phyloP scores from a whole-genome alignment of 164 flowering plant species.

The Saururus chinensis region DNA sequence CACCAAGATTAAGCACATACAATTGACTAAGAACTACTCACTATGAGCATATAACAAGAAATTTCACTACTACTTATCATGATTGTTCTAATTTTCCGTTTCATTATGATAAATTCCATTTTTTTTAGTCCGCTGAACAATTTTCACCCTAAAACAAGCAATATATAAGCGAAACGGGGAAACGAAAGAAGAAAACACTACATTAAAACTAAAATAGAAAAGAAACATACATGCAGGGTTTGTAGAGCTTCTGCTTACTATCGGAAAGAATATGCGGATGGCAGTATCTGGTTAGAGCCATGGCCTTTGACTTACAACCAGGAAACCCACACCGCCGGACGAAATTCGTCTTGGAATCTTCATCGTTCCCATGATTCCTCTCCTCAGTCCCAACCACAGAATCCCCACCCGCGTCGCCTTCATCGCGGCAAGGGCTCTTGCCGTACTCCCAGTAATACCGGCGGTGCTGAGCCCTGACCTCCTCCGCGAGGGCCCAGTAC shows the following conservation, averaged over 20 bases:
- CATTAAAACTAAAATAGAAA: too few relatives aligned
- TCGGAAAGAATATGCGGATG: constrained; percentile 65
- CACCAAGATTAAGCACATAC: too few relatives aligned
- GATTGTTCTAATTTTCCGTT: too few relatives aligned
- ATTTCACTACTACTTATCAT: too few relatives aligned
- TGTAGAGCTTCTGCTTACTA: constrained; percentile 66
- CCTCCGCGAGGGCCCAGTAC: constrained; percentile 75
- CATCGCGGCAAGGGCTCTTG: constrained; percentile 44
- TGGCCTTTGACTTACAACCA: constrained; percentile 71
- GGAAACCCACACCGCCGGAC: constrained; percentile 23
- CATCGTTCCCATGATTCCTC: too few relatives aligned
- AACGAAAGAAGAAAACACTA: too few relatives aligned
- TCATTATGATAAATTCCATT: too few relatives aligned
- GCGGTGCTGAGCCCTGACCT: constrained; percentile 38
- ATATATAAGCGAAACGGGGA: too few relatives aligned
- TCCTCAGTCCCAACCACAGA: constrained; percentile 1
- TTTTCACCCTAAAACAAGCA: too few relatives aligned
- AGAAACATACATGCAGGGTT: constrained; percentile 35
- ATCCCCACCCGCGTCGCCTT: constrained; percentile 9
- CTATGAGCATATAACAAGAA: too few relatives aligned
- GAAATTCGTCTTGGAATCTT: not conserved
- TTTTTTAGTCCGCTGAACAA: too few relatives aligned
- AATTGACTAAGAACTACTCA: too few relatives aligned
- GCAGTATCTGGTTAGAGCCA: constrained; percentile 72
- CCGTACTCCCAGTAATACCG: constrained; percentile 70